Evolutionary conservation across 108 stramenopile genomes (phyloP).

Genomic region (Nitzschia sp.): DNA sequence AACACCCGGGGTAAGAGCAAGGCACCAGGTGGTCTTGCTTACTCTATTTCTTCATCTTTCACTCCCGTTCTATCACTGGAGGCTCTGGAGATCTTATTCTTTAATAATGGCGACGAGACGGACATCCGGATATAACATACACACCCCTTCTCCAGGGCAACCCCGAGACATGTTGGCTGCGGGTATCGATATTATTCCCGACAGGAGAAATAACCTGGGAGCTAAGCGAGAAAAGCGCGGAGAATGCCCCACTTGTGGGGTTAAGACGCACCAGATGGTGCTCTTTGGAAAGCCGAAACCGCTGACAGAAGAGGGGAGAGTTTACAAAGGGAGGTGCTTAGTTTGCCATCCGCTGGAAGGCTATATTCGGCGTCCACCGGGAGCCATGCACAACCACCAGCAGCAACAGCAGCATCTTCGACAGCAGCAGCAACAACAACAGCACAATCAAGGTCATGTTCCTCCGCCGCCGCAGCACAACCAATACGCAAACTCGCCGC

Average conservation of each 20-base stretch:
- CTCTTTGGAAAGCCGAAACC: constrained; percentile 44
- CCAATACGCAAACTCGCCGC: no score
- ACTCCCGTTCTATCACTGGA: no score
- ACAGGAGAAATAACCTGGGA: constrained; percentile 3
- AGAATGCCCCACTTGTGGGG: constrained; percentile 47
- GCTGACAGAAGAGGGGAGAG: constrained; percentile 37
- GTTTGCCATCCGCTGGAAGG: constrained; percentile 43
- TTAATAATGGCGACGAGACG: no score
- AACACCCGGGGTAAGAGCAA: no score
- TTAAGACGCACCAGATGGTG: constrained; percentile 32
- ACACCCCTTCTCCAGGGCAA: not conserved
- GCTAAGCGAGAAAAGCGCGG: constrained; percentile 26
- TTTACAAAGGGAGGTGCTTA: constrained; percentile 43
- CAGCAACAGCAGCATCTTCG: not conserved
- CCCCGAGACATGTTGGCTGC: constrained; percentile 15
- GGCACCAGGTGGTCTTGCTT: no score
- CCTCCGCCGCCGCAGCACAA: not conserved
- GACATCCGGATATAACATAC: no score
- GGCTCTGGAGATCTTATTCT: no score
- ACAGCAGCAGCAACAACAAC: not conserved
- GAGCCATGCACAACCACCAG: not conserved
- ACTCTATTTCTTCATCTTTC: no score
- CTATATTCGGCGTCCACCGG: not conserved
- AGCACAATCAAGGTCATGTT: not conserved
- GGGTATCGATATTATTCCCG: constrained; percentile 23